Base-by-base conservation (phyloP, 805 yeast genomes). In the Ogataea trehalophila region DNA sequence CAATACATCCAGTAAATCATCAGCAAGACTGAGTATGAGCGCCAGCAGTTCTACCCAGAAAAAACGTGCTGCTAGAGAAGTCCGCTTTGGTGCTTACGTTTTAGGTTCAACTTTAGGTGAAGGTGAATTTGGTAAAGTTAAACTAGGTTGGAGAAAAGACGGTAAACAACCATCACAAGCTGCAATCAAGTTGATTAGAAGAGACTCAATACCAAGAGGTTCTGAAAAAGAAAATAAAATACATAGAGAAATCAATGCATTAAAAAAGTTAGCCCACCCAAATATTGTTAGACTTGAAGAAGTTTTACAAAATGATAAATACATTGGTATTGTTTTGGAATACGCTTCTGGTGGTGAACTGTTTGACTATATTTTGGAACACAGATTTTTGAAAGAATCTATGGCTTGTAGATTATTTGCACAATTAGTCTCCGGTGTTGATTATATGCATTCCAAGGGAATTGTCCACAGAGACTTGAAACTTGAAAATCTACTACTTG, bases 51-150 rank as follows among this genome's bases (percentile, higher is more conserved):
- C 62, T 23, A 39, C 34, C 13, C 41, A 48, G 15, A 67, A 62
- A 48, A 68, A 63, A 53, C 60, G 75, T 34, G 58, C 69, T 3
- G 80, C 78, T 52, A 73, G 85, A 53, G 90, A 85, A 61, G 83
- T 85, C 18, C 77, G 95, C 37, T 91, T 94, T 63, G 99, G 99
- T 23, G 82, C 87, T 14, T 94, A 91, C 61, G 79, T 87, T 20
- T 75, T 94, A 7, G 99, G 98, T 2, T 83, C 95, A 14, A 92
- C 99, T 0, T 71, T 94, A 14, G 99, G 99, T 33, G 97, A 94
- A 69, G 99, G 99, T 42, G 99, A 94, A 63, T 94, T 94, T 67
- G 99, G 99, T 49, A 92, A 94, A 67, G 99, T 94, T 49, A 94
- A 92, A 65, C 73, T 94, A 20, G 98, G 97, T 14, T 92, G 97